A percentile compares a stretch with the other conserved stretches of the same genome.
Evolutionary conservation across 164 flowering plant genomes (phyloP).

Genomic region (Nymphaea thermarum): DNA sequence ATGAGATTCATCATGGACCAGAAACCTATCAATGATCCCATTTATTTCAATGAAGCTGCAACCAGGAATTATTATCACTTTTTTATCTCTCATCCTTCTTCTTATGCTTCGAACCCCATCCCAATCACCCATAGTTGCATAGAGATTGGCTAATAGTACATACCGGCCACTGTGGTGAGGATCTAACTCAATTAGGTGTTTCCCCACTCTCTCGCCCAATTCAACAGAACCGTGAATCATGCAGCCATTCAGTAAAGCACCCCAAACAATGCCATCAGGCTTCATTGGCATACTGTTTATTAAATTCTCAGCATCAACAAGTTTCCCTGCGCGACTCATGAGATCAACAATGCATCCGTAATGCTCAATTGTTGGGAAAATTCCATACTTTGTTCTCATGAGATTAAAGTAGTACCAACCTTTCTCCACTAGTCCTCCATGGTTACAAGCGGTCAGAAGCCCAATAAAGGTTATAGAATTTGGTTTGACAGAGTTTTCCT

Average conservation of each 20-base stretch:
- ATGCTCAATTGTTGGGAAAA: constrained; percentile 10
- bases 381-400: constrained; percentile 3
- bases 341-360: constrained; percentile 15
- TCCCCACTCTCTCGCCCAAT: constrained; percentile 10
- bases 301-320: constrained; percentile 8
- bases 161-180: constrained; percentile 14
- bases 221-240: constrained; percentile 8
- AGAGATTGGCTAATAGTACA: constrained; percentile 9
- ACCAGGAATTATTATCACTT: constrained; percentile 5
- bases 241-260: constrained; percentile 12
- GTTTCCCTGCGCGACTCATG: constrained; percentile 7
- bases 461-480: constrained; percentile 10
- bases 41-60: constrained; percentile 8
- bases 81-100: constrained; percentile 11
- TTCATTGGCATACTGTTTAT: constrained; percentile 11
- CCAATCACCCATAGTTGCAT: constrained; percentile 11
- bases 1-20: constrained; percentile 7
- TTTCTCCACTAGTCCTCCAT: constrained; percentile 9
- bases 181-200: constrained; percentile 8
- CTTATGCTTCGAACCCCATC: constrained; percentile 7
- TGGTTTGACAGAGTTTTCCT: constrained; percentile 6
- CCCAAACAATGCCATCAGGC: constrained; percentile 9
- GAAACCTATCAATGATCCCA: constrained; percentile 9
- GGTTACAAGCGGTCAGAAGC: constrained; percentile 9
- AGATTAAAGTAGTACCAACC: constrained; percentile 9